These are phyloP conservation scores for Nidularia pulvinata DNA, from an alignment of 768 basidiomycete genomes.

Conservation along the genomic window DNA sequence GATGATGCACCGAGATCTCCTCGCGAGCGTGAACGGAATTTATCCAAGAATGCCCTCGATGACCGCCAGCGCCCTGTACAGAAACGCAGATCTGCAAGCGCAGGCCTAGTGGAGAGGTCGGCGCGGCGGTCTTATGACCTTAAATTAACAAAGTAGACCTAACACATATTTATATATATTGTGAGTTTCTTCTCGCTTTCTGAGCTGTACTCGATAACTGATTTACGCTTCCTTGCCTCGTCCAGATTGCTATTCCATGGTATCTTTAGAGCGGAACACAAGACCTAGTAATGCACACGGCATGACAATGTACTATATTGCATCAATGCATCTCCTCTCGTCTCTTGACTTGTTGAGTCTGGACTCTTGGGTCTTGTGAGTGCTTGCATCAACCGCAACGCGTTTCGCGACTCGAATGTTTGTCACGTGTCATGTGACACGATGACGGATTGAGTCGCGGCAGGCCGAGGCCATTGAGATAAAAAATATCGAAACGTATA, in stretches of 20 bases:
- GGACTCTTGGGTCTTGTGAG: too few species aligned
- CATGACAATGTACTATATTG: conserved; percentile 7
- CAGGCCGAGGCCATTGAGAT: too few species aligned
- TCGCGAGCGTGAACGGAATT: conserved; percentile 11
- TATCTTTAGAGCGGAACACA: not conserved
- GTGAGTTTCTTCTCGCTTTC: conserved; percentile 2
- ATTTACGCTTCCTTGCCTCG: not conserved
- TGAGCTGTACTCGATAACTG: not conserved
- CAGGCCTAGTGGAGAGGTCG: conserved; percentile 17
- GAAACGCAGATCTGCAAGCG: conserved; percentile 31
- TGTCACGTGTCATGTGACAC: too few species aligned
- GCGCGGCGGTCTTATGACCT: not conserved
- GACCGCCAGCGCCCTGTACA: conserved; percentile 10
- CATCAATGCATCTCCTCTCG: too few species aligned
- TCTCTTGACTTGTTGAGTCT: too few species aligned
- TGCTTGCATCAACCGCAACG: too few species aligned
- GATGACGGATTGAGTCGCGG: too few species aligned
- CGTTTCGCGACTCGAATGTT: too few species aligned
- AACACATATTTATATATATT: not conserved
- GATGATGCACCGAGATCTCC: not conserved
- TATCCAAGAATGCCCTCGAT: conserved; percentile 12
- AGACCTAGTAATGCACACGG: not conserved
- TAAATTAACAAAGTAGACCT: not conserved
- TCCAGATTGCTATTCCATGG: too few species aligned
- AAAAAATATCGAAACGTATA: too few species aligned